Conservation (phyloP, 305 asterid species). For the Solanum aculeatissimum region DNA sequence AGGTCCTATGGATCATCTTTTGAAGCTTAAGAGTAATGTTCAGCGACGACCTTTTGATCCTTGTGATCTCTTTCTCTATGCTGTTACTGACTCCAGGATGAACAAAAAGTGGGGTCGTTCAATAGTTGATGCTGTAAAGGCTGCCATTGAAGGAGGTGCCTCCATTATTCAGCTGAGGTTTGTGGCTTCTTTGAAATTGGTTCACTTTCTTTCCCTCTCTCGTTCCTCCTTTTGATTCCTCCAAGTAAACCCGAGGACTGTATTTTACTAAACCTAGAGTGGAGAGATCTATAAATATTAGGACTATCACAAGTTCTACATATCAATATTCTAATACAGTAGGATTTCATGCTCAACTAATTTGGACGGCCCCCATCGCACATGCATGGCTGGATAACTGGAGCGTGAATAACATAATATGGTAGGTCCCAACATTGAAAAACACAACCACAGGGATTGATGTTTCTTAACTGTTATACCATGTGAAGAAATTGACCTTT, state of each 20-base stretch:
- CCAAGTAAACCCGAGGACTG: background rate
- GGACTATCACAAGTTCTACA: background rate
- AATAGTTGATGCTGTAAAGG: constrained; percentile 70
- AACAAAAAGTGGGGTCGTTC: constrained; percentile 85
- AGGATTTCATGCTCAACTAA: background rate
- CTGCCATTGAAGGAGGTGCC: constrained; percentile 89
- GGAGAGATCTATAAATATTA: background rate
- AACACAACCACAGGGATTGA: background rate
- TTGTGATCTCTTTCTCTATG: constrained; percentile 65
- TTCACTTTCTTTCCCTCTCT: background rate
- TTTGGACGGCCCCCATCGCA: background rate
- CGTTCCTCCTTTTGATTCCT: background rate
- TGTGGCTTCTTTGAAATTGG: background rate
- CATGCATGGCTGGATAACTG: background rate
- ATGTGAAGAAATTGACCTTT: background rate
- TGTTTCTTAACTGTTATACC: background rate
- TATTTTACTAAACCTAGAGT: background rate
- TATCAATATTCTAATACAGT: background rate
- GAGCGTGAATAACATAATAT: background rate
- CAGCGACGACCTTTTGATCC: constrained; percentile 45
- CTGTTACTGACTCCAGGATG: constrained; percentile 93
- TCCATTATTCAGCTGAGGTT: constrained; percentile 87
- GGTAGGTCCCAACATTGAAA: background rate
- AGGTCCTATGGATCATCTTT: constrained; percentile 81
- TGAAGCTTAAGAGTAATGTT: constrained; percentile 55